Percentiles rank a stretch among this genome's conserved stretches.
Evolutionary conservation across 352 stramenopile genomes (phyloP).

Genomic region (Pythium folliculosum): DNA sequence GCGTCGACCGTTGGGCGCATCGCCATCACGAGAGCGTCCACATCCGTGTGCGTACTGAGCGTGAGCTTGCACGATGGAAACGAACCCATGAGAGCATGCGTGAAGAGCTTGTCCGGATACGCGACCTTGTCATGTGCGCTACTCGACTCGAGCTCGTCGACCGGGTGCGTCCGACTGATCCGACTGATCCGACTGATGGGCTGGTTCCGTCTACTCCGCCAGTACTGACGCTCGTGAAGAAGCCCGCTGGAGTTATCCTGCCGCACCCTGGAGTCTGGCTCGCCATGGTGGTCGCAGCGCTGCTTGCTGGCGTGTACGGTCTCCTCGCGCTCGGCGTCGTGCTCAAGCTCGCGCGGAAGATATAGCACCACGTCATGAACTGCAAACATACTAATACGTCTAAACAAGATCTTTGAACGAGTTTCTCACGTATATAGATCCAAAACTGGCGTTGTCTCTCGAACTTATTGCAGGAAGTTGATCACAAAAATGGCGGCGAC

Average conservation of each 20-base stretch:
- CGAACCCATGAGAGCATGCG: background rate
- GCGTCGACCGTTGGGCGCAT: background rate
- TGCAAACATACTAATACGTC: background rate
- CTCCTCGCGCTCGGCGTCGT: background rate
- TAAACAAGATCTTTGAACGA: no score
- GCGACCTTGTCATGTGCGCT: background rate
- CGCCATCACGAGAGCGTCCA: background rate
- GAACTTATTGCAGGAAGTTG: constrained; percentile 15
- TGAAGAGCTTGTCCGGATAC: background rate
- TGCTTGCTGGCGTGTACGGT: constrained; percentile 7
- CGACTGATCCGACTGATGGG: background rate
- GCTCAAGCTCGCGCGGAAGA: constrained; percentile 3
- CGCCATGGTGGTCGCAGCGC: background rate
- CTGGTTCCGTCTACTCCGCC: background rate
- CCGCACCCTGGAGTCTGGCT: background rate
- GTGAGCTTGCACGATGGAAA: constrained; percentile 4
- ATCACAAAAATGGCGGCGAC: constrained; percentile 21
- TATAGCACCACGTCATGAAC: background rate
- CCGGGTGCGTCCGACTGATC: background rate
- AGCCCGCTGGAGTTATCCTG: background rate
- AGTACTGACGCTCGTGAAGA: no score
- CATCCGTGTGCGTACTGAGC: constrained; percentile 2
- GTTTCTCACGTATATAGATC: background rate
- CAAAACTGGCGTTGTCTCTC: background rate
- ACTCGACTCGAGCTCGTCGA: constrained; percentile 1